phyloP scores from a whole-genome alignment of 2,329 filamentous ascomycete genomes.

The Colletotrichum chrysophilum region DNA sequence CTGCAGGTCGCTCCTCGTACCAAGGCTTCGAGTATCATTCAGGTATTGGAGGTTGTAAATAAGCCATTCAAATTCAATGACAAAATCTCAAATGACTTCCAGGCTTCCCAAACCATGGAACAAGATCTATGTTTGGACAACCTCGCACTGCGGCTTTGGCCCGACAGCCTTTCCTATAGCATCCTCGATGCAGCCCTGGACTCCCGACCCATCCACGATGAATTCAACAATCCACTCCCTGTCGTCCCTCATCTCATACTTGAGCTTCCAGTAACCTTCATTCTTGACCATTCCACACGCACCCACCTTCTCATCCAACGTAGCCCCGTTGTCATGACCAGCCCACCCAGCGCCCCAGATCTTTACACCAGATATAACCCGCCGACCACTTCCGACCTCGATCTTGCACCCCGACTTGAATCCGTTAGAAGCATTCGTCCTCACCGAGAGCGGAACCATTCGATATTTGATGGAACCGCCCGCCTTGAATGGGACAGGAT shows the following conservation, averaged over 20 bases:
- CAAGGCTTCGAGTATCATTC: no score
- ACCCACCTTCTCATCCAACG: not conserved
- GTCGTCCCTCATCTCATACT: not conserved
- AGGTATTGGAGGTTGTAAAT: not conserved
- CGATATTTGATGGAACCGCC: not conserved
- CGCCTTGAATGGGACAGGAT: not conserved
- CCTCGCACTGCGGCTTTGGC: not conserved
- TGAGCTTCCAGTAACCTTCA: not conserved
- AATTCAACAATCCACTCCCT: not conserved
- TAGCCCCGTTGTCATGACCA: not conserved
- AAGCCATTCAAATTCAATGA: not conserved
- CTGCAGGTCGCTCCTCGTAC: no score
- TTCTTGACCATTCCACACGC: not conserved
- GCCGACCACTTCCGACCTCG: not conserved
- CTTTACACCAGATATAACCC: not conserved
- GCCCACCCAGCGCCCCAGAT: not conserved
- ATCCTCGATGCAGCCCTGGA: not conserved
- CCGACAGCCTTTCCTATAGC: not conserved
- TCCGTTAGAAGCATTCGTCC: not conserved
- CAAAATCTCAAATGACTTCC: not conserved
- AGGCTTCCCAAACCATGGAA: fast-evolving
- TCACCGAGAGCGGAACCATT: not conserved
- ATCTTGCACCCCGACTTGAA: not conserved
- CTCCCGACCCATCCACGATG: not conserved
- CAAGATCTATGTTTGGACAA: not conserved